phyloP scores from a whole-genome alignment of 2,329 filamentous ascomycete species.

The Penicillium griseofulvum region DNA sequence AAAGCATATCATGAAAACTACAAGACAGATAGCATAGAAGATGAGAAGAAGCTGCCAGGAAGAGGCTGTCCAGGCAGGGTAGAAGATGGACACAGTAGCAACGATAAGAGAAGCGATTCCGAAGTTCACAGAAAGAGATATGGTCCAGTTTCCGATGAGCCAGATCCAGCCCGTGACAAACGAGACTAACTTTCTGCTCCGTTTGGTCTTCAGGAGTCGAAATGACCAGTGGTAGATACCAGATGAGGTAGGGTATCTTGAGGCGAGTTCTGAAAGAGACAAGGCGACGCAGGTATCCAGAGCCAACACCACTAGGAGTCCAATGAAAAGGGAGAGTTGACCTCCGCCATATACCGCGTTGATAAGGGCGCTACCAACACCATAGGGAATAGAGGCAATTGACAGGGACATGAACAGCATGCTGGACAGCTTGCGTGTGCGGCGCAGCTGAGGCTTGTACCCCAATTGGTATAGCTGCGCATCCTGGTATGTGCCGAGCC shows the following conservation, averaged over 20 bases:
- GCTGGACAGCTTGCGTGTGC: slow-evolving; percentile 9
- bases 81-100: slow-evolving; percentile 53
- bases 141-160: slow-evolving; percentile 54
- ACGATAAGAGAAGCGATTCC: slow-evolving; percentile 56
- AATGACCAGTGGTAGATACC: slow-evolving; percentile 57
- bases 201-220: slow-evolving; percentile 40
- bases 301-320: slow-evolving; percentile 55
- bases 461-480: slow-evolving; percentile 6
- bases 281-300: slow-evolving; percentile 54
- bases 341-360: slow-evolving; percentile 48
- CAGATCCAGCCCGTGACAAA: slow-evolving; percentile 56
- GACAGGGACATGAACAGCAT: slow-evolving; percentile 14
- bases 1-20: slow-evolving; percentile 64
- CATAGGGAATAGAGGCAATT: slow-evolving; percentile 50
- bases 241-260: slow-evolving; percentile 52
- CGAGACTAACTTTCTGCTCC: slow-evolving; percentile 47
- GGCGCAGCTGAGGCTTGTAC: slow-evolving; percentile 8
- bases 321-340: slow-evolving; percentile 56
- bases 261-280: slow-evolving; percentile 52
- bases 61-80: slow-evolving; percentile 52
- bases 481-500: slow-evolving; percentile 6
- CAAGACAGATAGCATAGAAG: slow-evolving; percentile 67
- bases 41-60: slow-evolving; percentile 69
- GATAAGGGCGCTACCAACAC: slow-evolving; percentile 41
- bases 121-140: slow-evolving; percentile 55